Conservation (phyloP, 2,329 filamentous ascomycete species). For the Aspergillus candidus region DNA sequence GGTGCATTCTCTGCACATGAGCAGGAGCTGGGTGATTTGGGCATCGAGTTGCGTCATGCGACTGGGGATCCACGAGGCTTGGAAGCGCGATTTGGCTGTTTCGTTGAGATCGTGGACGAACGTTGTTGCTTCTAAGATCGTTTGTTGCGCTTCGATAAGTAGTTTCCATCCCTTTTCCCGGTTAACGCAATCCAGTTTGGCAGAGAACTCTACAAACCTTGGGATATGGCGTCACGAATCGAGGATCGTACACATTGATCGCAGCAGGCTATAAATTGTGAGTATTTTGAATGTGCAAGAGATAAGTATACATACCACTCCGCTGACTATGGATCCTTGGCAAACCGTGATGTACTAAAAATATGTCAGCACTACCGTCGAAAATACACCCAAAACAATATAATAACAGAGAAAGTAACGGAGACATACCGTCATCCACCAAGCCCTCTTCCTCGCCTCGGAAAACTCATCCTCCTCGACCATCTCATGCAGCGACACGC, state of each 20-base stretch:
- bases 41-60: conserved; percentile 17
- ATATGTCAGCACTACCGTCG: conserved; percentile 1
- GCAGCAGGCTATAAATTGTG: conserved; percentile 9
- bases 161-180: conserved; percentile 18
- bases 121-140: conserved; percentile 16
- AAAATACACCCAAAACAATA: neutral
- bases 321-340: conserved; percentile 49
- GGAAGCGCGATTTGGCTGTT: conserved; percentile 2
- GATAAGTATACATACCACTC: conserved; percentile 33
- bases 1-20: conserved; percentile 7
- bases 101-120: conserved; percentile 19
- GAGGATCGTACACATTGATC: conserved; percentile 17
- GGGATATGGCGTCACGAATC: conserved; percentile 19
- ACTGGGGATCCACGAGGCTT: conserved; percentile 11
- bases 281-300: neutral
- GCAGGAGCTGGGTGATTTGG: conserved; percentile 13
- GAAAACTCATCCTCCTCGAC: conserved; percentile 16
- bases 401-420: neutral
- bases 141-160: conserved; percentile 21
- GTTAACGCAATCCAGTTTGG: neutral
- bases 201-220: conserved; percentile 1
- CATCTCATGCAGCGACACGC: conserved; percentile 20
- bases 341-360: conserved; percentile 45
- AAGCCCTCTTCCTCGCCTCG: conserved; percentile 20
- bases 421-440: conserved; percentile 25